Percentiles rank a stretch among this genome's conserved stretches.
phyloP scores from a whole-genome alignment of 805 yeast species.

The Candida namnaoensis region DNA sequence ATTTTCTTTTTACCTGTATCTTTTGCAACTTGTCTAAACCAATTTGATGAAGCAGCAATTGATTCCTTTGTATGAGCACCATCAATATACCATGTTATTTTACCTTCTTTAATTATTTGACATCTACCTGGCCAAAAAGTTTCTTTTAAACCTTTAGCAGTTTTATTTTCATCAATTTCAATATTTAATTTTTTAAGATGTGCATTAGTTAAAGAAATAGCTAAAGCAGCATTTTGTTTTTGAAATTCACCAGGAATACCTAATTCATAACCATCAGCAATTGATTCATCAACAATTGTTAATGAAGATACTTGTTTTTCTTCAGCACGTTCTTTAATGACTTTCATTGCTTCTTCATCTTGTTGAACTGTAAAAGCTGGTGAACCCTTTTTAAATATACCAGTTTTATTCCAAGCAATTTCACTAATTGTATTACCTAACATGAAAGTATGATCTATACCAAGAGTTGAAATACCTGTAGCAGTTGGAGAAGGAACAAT shows the following conservation, averaged over 20 bases:
- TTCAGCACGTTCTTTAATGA: slow-evolving; percentile 54
- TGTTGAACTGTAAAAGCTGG: slow-evolving; percentile 62
- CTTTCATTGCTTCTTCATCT: slow-evolving; percentile 42
- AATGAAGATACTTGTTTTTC: slow-evolving; percentile 47
- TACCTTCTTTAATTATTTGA: slow-evolving; percentile 47
- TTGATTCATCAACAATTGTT: slow-evolving; percentile 35
- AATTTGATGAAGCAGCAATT: slow-evolving; percentile 66
- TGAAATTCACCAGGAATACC: slow-evolving; percentile 88
- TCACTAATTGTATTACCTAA: slow-evolving; percentile 75
- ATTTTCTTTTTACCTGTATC: slow-evolving; percentile 28
- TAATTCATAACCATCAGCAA: slow-evolving; percentile 28
- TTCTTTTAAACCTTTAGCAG: slow-evolving; percentile 44
- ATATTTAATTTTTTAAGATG: slow-evolving; percentile 48
- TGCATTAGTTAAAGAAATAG: slow-evolving; percentile 57
- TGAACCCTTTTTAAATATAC: slow-evolving; percentile 67
- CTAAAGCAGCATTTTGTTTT: slow-evolving; percentile 77
- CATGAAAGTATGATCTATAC: slow-evolving; percentile 85
- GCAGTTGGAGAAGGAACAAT: slow-evolving; percentile 71
- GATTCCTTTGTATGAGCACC: slow-evolving; percentile 96
- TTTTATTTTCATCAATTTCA: slow-evolving; percentile 13
- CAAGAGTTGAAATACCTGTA: slow-evolving; percentile 79
- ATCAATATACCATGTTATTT: slow-evolving; percentile 75
- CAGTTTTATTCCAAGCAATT: slow-evolving; percentile 95
- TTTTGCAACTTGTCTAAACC: slow-evolving; percentile 50
- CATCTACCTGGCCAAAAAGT: slow-evolving; percentile 97